Base-by-base conservation (phyloP, 768 basidiomycete genomes). In the Amanita rimosa region DNA sequence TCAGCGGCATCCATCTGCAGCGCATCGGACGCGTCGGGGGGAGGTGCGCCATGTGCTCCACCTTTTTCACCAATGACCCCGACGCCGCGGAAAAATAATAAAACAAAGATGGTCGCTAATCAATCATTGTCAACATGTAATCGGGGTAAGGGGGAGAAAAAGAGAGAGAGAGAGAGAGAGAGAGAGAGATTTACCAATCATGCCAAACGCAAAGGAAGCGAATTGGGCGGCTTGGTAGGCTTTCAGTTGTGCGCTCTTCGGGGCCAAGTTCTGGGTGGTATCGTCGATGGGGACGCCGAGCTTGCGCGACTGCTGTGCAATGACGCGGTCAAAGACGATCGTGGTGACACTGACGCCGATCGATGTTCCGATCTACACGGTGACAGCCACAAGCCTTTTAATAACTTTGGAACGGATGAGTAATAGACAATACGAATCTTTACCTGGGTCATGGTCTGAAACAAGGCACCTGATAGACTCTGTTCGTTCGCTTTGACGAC, bases 381-480 rank as follows among this genome's bases (percentile, higher is more conserved):
- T 3, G 26, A 26, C 22, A 26, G 3, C 4, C 26, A 26, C 6
- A 1, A 26, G 26, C 26, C 26, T 26, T n/a, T n/a, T n/a, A n/a
- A n/a, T n/a, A 3, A 26, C 4, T 6, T 26, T 26, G 26, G 26
- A 26, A 26, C 6, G 6, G 26, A 26, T 26, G 26, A 26, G 1
- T 26, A 26, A 26, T 26, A 1, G 1, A 26, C n/a, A 26, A 26
- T 24, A 26, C 6, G 6, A 1, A 6, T 26, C 6, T 26, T 49
- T 50, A 79, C 81, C 67, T 84, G 82, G 4, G 75, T 81, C 75
- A 90, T 79, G 0, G 87, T 87, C 58, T 85, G 83, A 62, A 89
- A 88, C 16, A 88, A 51, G 9, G 78, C 87, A 2, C 84, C 86
- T 4, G 81, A 78, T 3, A 89, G 68, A 61, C 79, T 81, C 62